Evolutionary conservation across 306 rosid genomes (phyloP), one percentile per base, ranked within the genome.

Genomic region (Acacia crassicarpa): DNA sequence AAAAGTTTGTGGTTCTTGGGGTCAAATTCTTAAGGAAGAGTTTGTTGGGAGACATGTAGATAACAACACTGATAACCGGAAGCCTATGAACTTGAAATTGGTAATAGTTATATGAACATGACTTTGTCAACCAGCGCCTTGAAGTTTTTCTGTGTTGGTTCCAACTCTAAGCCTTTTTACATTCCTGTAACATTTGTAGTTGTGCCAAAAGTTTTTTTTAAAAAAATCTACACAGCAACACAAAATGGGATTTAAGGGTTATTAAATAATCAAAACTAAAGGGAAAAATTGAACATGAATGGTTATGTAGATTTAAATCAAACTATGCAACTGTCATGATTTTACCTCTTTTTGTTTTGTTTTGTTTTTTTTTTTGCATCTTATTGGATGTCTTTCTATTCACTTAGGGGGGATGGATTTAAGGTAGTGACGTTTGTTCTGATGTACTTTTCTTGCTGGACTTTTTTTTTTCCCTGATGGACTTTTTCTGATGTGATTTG

Each of bases 1-100:
- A 77, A 95, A 95, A 88, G 99, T 95, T 80, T 95, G 93, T 84
- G 99, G 99, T 83, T 93, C 99, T 79, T 98, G 98, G 32, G 98
- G 96, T 74, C 97, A 92, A 79, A 82, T 88, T 84, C 98, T 95
- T 8, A 95, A 93, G 91, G 98, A 93, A 67, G 99, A 91, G 87
- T 83, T 95, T 87, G 85, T 67, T 68, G 94, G 94, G 83, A 89
- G 86, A 78, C 91, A 85, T 53, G 78, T 27, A 67, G 99, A 95
- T 75, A 88, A 81, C 74, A 86, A 85, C 81, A 83, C 72, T 76
- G 89, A 91, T 72, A 93, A 88, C 84, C 92, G 87, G 84, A 95
- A 95, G 87, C 91, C 88, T 43, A 41, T 87, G 85, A 89, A 78
- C 59, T 40, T 40, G 78, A 93, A 90, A 86, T 79, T 81, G 98